Evolutionary conservation across 371 early-diverging fungal species (phyloP).

Genomic region (Mortierella sp.): DNA sequence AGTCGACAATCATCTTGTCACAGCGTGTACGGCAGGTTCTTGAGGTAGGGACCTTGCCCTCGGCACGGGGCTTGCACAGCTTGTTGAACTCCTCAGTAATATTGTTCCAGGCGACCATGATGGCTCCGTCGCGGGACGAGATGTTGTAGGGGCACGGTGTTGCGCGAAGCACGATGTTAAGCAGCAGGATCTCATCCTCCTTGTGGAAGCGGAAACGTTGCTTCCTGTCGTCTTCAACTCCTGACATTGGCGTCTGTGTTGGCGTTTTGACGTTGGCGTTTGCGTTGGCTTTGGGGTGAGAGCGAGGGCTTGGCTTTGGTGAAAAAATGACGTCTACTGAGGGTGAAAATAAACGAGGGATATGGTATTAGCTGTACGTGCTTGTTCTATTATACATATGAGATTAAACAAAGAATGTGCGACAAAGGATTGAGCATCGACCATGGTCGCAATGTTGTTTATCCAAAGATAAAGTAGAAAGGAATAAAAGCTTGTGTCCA

Average conservation of each 20-base stretch:
- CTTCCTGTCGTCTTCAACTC: constrained; percentile 35
- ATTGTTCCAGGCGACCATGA: constrained; percentile 50
- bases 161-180: constrained; percentile 36
- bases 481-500: too few relatives aligned
- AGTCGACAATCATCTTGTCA: constrained; percentile 49
- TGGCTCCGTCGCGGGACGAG: constrained; percentile 45
- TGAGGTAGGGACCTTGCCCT: constrained; percentile 49
- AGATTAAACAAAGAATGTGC: too few relatives aligned
- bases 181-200: constrained; percentile 46
- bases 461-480: too few relatives aligned
- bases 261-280: neutral
- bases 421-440: too few relatives aligned
- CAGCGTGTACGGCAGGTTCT: constrained; percentile 46
- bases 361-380: too few relatives aligned
- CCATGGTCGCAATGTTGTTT: too few relatives aligned
- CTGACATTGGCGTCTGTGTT: constrained; percentile 6
- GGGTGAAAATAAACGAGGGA: too few relatives aligned
- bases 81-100: constrained; percentile 35
- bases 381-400: too few relatives aligned
- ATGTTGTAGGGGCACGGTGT: constrained; percentile 46
- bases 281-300: neutral
- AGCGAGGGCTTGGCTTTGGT: too few relatives aligned
- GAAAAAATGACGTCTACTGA: too few relatives aligned
- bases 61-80: constrained; percentile 24
- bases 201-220: constrained; percentile 51